Conservation (phyloP, 345 rosid species). For the Gossypium ekmanianum region DNA sequence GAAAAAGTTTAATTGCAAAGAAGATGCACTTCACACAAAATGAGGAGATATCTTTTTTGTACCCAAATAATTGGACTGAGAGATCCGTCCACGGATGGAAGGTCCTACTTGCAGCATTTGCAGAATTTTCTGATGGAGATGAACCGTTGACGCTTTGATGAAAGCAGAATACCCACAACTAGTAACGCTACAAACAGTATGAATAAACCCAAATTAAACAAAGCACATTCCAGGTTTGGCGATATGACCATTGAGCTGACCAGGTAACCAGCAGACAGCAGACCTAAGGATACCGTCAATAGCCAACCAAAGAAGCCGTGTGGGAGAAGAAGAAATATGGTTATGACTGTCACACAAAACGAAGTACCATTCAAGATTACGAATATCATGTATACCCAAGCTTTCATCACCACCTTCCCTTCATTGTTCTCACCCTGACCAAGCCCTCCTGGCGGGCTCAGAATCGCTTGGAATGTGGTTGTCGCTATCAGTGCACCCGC, state of each 20-base stretch:
- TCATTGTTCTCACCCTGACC: neutral
- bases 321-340: neutral
- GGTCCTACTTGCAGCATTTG: neutral
- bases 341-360: neutral
- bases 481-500: neutral
- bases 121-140: neutral
- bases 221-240: neutral
- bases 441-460: neutral
- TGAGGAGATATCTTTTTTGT: too few relatives aligned
- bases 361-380: neutral
- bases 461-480: neutral
- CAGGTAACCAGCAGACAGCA: neutral
- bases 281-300: neutral
- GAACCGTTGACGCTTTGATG: neutral
- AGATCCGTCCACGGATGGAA: too few relatives aligned
- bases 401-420: neutral
- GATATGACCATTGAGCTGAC: neutral
- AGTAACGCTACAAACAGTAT: neutral
- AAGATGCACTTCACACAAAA: too few relatives aligned
- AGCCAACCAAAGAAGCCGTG: neutral
- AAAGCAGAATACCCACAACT: neutral
- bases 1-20: too few relatives aligned
- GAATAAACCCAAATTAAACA: neutral
- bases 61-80: too few relatives aligned
- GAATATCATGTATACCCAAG: neutral